These are phyloP conservation scores for Exophiala oligosperma DNA, from an alignment of 2,329 filamentous ascomycete genomes.

Conservation along the genomic window DNA sequence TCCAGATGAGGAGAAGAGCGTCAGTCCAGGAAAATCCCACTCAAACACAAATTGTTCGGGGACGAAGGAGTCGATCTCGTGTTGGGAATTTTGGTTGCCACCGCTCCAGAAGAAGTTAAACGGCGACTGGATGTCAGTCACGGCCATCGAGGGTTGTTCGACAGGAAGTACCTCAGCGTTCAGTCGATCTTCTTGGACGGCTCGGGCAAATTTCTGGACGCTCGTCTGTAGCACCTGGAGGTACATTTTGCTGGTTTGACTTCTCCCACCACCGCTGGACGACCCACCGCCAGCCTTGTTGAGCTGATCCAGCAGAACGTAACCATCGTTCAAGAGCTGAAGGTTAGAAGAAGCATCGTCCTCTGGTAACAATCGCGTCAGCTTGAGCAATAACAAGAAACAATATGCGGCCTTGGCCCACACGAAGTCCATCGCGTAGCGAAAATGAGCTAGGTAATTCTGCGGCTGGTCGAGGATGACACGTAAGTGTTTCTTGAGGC, in stretches of 20 bases:
- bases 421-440: constrained; percentile 59
- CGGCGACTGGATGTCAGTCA: constrained; percentile 10
- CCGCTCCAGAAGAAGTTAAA: constrained; percentile 37
- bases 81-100: constrained; percentile 39
- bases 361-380: constrained; percentile 52
- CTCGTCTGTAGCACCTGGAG: constrained; percentile 51
- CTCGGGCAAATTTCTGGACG: constrained; percentile 52
- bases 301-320: constrained; percentile 45
- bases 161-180: neutral
- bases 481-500: constrained; percentile 52
- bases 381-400: constrained; percentile 55
- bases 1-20: constrained; percentile 51
- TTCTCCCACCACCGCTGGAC: constrained; percentile 34
- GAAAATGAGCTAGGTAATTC: constrained; percentile 52
- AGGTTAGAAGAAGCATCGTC: constrained; percentile 37
- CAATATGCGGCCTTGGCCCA: constrained; percentile 61
- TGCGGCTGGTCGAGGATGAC: constrained; percentile 49
- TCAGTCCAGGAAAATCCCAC: constrained; percentile 58
- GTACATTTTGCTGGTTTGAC: constrained; percentile 49
- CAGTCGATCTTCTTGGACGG: constrained; percentile 38
- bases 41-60: constrained; percentile 59
- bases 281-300: constrained; percentile 32
- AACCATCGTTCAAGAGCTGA: constrained; percentile 45
- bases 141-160: neutral
- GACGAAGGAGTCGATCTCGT: constrained; percentile 55